A percentile compares a stretch with the other conserved stretches of the same genome.
Evolutionary conservation across 2,329 filamentous ascomycete species (phyloP).

Genomic region (Trichoderma arundinaceum): DNA sequence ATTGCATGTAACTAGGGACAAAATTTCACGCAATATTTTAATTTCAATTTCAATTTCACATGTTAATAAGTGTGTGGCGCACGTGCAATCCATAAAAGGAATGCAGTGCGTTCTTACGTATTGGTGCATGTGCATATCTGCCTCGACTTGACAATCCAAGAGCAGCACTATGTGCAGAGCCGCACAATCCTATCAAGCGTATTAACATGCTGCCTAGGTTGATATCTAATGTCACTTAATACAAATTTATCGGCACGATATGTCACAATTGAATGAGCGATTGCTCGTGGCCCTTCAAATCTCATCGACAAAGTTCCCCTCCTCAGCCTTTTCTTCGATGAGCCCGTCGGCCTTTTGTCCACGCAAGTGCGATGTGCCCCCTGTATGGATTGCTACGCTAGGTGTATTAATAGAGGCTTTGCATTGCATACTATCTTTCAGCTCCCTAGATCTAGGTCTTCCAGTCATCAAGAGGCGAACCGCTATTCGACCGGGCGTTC

Average conservation of each 20-base stretch:
- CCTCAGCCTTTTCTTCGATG: conserved; percentile 5
- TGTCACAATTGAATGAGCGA: neutral
- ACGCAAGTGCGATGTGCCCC: neutral
- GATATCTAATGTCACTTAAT: neutral
- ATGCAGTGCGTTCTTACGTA: neutral
- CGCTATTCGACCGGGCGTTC: neutral
- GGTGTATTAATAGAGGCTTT: neutral
- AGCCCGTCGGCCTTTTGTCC: no score
- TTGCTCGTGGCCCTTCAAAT: neutral
- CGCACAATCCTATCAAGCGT: neutral
- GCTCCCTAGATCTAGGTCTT: neutral
- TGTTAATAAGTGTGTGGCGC: neutral
- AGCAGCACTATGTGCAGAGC: neutral
- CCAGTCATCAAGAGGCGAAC: neutral
- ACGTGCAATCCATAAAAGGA: neutral
- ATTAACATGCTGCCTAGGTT: neutral
- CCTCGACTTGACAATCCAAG: neutral
- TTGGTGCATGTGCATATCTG: conserved; percentile 3
- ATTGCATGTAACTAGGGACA: no score
- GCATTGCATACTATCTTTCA: neutral
- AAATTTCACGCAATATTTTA: neutral
- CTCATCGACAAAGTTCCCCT: neutral
- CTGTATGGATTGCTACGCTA: neutral
- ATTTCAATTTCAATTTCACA: neutral
- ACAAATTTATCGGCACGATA: neutral